These are phyloP conservation scores for Arachis monticola DNA, from an alignment of 331 rosid species.

Conservation along the genomic window DNA sequence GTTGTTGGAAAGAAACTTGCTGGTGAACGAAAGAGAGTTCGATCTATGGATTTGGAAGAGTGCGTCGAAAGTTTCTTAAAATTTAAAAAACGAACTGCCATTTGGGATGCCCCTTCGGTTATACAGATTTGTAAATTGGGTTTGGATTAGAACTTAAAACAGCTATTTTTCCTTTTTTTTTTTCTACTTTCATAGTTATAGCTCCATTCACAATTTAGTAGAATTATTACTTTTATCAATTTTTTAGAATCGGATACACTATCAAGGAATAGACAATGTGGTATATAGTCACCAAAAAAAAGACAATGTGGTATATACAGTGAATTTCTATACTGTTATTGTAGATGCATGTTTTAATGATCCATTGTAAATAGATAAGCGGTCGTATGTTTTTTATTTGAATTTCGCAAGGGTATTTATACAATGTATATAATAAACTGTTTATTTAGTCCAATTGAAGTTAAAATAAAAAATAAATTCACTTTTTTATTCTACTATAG, in stretches of 20 bases:
- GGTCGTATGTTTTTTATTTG: too few relatives aligned
- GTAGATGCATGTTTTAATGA: too few relatives aligned
- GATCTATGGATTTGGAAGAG: conserved; percentile 36
- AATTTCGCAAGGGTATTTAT: too few relatives aligned
- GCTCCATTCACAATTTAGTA: not conserved
- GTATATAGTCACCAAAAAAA: not conserved
- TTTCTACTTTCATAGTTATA: not conserved
- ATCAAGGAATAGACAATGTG: not conserved
- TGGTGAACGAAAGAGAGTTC: conserved; percentile 44
- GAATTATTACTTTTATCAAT: not conserved
- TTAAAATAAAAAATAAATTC: too few relatives aligned
- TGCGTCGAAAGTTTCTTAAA: conserved; percentile 53
- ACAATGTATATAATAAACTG: too few relatives aligned
- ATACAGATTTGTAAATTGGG: conserved; percentile 57
- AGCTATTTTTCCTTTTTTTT: not conserved
- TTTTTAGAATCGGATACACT: not conserved
- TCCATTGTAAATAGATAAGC: too few relatives aligned
- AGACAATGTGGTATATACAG: not conserved
- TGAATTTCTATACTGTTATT: not conserved
- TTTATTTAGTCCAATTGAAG: too few relatives aligned
- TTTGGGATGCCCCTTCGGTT: conserved; percentile 67
- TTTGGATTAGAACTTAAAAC: conserved; percentile 4
- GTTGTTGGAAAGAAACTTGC: conserved; percentile 55
- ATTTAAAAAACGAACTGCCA: conserved; percentile 44
- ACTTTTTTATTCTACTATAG: too few relatives aligned